These are phyloP conservation scores for Candida nemodendra DNA, from an alignment of 805 yeast species.

Conservation along the genomic window DNA sequence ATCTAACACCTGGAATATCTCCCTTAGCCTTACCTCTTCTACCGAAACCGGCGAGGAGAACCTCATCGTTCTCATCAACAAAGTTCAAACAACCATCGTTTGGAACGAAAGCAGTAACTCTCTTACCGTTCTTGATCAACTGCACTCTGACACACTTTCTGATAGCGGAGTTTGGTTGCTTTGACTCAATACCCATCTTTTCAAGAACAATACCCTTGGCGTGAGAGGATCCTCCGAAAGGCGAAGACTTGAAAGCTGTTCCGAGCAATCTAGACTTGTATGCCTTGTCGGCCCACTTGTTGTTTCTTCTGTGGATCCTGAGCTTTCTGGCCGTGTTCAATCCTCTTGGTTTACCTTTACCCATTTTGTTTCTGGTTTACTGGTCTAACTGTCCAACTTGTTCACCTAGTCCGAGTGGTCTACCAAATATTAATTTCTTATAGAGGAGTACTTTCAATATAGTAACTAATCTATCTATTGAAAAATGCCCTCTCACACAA, in stretches of 20 bases:
- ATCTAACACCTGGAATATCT: conserved; percentile 99
- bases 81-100: conserved; percentile 99
- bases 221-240: conserved; percentile 99
- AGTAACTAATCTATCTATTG: background rate
- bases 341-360: conserved; percentile 99
- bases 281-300: conserved; percentile 99
- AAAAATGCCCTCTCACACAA: background rate
- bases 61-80: conserved; percentile 99
- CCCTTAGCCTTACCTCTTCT: conserved; percentile 99
- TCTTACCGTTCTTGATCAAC: conserved; percentile 99
- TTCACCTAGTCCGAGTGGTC: no score
- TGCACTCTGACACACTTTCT: conserved; percentile 99
- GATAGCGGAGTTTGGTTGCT: conserved; percentile 99
- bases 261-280: conserved; percentile 99
- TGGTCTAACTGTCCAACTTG: no score
- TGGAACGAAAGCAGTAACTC: conserved; percentile 99
- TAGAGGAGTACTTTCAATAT: no score
- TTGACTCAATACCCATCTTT: conserved; percentile 99
- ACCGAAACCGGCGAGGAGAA: conserved; percentile 99
- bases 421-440: no score
- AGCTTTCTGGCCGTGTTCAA: conserved; percentile 99
- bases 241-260: conserved; percentile 99
- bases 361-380: conserved; percentile 59
- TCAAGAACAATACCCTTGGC: conserved; percentile 99
- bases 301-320: conserved; percentile 99